A percentile compares a stretch with the other conserved stretches of the same genome.
These are phyloP conservation scores for Phyllosticta paracitricarpa DNA, from an alignment of 2,329 filamentous ascomycete species.

Conservation along the genomic window DNA sequence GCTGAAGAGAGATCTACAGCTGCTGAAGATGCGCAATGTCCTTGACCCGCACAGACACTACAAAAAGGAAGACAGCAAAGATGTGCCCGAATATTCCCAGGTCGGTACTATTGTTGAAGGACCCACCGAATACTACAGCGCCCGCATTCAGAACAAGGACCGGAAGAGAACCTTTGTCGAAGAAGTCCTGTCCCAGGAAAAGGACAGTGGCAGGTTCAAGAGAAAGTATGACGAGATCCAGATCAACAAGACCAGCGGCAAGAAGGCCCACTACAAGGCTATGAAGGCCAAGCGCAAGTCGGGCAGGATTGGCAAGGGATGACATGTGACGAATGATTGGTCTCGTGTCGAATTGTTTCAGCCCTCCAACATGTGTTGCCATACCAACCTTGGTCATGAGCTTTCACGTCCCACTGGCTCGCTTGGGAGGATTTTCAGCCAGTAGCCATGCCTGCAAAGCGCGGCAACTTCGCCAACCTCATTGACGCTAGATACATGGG, in stretches of 20 bases:
- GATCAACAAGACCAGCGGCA: slow-evolving; percentile 70
- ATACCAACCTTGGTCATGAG: neutral
- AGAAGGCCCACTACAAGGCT: slow-evolving; percentile 80
- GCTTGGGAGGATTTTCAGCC: neutral
- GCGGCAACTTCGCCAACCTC: neutral
- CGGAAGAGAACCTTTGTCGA: slow-evolving; percentile 79
- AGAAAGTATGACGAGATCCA: slow-evolving; percentile 83
- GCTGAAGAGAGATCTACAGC: slow-evolving; percentile 78
- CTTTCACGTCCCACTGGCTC: neutral
- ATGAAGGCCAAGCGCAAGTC: slow-evolving; percentile 50
- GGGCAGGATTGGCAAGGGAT: slow-evolving; percentile 25
- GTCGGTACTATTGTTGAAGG: slow-evolving; percentile 83
- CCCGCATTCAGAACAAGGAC: slow-evolving; percentile 75
- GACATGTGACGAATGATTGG: slow-evolving; percentile 12
- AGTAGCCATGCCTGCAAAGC: neutral
- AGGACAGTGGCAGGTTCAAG: slow-evolving; percentile 63
- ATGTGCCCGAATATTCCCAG: slow-evolving; percentile 73
- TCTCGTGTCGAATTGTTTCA: neutral
- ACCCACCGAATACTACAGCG: slow-evolving; percentile 76
- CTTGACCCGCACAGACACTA: slow-evolving; percentile 85
- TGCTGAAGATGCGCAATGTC: slow-evolving; percentile 80
- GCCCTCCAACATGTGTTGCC: neutral
- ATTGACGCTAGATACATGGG: slow-evolving; percentile 3
- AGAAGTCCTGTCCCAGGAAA: slow-evolving; percentile 64
- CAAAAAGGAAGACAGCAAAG: slow-evolving; percentile 71